A percentile compares a stretch with the other conserved stretches of the same genome.
phyloP scores from a whole-genome alignment of 768 basidiomycete species.

The Daedalea quercina region DNA sequence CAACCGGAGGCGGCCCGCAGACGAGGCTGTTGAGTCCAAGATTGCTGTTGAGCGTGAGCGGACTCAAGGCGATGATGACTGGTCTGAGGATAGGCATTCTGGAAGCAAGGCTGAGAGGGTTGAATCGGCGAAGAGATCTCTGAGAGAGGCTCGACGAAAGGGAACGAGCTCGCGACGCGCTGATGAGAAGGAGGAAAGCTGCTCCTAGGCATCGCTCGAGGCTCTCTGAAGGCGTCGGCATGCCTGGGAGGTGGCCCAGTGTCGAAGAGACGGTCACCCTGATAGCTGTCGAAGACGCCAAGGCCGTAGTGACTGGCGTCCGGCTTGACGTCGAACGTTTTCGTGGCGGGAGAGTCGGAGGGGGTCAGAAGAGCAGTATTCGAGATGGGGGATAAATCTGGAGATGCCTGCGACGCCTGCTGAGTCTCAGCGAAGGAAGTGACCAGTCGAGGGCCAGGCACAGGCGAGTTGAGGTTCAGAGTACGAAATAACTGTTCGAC shows the following conservation, averaged over 20 bases:
- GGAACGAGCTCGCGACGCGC: conserved; percentile 21
- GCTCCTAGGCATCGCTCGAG: conserved; percentile 7
- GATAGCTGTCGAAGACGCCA: conserved; percentile 16
- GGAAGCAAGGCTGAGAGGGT: conserved; percentile 25
- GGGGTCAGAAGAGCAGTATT: conserved; percentile 69
- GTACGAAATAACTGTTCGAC: conserved; percentile 78
- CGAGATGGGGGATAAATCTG: conserved; percentile 70
- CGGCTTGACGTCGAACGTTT: conserved; percentile 50
- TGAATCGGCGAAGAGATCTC: conserved; percentile 35
- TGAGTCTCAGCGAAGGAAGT: conserved; percentile 35
- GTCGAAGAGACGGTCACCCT: conserved; percentile 27
- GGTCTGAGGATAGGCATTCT: conserved; percentile 25
- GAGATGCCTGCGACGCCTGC: conserved; percentile 40
- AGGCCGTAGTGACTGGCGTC: conserved; percentile 44
- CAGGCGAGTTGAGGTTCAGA: conserved; percentile 74
- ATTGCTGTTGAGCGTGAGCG: conserved; percentile 12
- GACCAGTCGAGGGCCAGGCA: conserved; percentile 27
- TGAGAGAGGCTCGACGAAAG: conserved; percentile 49
- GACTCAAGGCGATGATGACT: conserved; percentile 25
- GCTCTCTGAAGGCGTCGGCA: conserved; percentile 13
- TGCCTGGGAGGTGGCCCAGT: conserved; percentile 27
- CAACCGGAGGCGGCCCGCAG: conserved; percentile 18
- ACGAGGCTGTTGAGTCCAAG: conserved; percentile 17
- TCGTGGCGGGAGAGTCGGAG: conserved; percentile 60
- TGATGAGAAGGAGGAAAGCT: conserved; percentile 3